Evolutionary conservation across 306 rosid species (phyloP).

Genomic region (Sindora glabra): DNA sequence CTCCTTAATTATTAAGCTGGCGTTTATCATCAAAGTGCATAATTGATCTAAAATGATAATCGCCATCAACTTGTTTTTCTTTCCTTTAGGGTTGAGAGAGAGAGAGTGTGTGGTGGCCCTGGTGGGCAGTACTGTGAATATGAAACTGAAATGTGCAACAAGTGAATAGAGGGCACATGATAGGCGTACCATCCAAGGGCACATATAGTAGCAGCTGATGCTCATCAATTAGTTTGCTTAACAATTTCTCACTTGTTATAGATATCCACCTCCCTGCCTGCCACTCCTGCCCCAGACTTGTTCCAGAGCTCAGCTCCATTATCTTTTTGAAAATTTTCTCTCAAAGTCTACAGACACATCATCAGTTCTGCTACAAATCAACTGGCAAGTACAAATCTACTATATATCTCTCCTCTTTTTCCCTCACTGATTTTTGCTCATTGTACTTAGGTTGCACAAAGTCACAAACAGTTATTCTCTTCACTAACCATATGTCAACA

Average conservation of each 20-base stretch:
- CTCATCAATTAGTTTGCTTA: neutral
- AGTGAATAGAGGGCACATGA: neutral
- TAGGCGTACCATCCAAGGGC: slow-evolving; percentile 6
- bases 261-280: neutral
- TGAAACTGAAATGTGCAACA: neutral
- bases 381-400: neutral
- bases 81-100: no score
- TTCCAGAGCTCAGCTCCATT: neutral
- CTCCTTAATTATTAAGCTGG: no score
- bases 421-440: neutral
- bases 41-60: no score
- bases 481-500: no score
- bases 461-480: no score
- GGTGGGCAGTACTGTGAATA: no score
- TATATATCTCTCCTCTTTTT: no score
- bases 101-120: no score
- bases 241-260: neutral
- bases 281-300: neutral
- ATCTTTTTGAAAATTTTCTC: no score
- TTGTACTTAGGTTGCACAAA: no score
- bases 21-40: no score
- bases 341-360: slow-evolving; percentile 15
- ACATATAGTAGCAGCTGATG: neutral
- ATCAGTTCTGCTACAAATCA: neutral
- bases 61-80: no score